Evolutionary conservation across 2,329 filamentous ascomycete species (phyloP), one percentile per base, ranked within the genome.

Genomic region (Penicillium sp.): DNA sequence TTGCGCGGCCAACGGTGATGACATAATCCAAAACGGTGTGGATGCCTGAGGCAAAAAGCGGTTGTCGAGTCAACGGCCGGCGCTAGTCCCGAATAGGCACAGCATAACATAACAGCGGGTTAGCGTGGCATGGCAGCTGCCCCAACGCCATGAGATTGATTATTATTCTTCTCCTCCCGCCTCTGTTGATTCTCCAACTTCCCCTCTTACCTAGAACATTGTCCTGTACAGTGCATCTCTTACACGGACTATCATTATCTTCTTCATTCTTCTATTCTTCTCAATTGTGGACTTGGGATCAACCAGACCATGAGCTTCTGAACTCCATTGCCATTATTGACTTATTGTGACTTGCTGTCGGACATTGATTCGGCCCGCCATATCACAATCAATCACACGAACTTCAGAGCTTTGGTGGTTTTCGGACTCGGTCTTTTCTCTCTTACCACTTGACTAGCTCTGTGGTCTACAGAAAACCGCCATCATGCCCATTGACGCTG

Each of bases 401-500:
- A 1, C 53, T 61, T 44, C 40, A 37, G 54, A 60, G 57, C 38
- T 26, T 49, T 26, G 57, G 37, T 28, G 45, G 42, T 58, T 44
- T 49, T 50, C 28, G 42, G 50, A 56, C 54, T 61, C 56, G 59
- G 44, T 50, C 56, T 53, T 19, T 44, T 44, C 19, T 54, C 35
- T 54, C 54, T 35, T 44, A 59, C 57, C 30, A 38, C n/a, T 45
- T n/a, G 19, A 60, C 19, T 33, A 44, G 10, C 44, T 40, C 45
- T 35, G 30, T 47, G 38, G 30, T 54, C 49, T 47, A 50, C 44
- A 53, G 37, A n/a, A 50, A 44, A 49, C 50, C 58, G 61, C 69
- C 74, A 86, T 78, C 69, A 80, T 80, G 76, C 79, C 78, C 71
- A 78, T 75, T 70, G 79, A 81, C 72, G 81, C 82, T 54, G 81